Conservation (phyloP, 2,329 filamentous ascomycete genomes). For the Fusarium pseudoanthophilum region DNA sequence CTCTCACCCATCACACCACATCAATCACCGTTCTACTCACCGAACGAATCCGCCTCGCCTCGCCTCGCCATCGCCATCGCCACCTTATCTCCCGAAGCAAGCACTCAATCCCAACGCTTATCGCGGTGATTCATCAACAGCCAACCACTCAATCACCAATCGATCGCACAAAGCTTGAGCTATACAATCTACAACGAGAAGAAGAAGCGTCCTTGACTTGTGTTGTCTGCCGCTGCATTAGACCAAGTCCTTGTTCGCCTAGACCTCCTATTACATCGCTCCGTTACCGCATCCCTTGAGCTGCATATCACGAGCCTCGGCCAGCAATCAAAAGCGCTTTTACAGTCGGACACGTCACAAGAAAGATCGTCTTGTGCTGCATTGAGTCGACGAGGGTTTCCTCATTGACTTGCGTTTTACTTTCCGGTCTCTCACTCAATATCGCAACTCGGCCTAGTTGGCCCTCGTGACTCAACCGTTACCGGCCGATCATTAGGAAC, state of each 20-base stretch:
- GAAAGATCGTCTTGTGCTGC: slow-evolving; percentile 23
- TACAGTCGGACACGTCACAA: slow-evolving; percentile 16
- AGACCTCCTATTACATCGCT: slow-evolving; percentile 25
- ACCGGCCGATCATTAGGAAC: slow-evolving; percentile 39
- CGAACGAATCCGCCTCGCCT: slow-evolving; percentile 42
- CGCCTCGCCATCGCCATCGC: slow-evolving; percentile 42
- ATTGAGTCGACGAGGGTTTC: slow-evolving; percentile 44
- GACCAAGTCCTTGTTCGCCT: slow-evolving; percentile 34
- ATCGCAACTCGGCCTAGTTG: slow-evolving; percentile 29
- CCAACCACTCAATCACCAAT: slow-evolving; percentile 7
- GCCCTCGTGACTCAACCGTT: slow-evolving; percentile 41
- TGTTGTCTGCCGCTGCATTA: slow-evolving; percentile 34
- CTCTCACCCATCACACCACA: neutral
- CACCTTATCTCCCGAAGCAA: slow-evolving; percentile 40
- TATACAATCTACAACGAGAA: slow-evolving; percentile 44
- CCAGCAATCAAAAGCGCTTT: slow-evolving; percentile 24
- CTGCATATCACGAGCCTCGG: slow-evolving; percentile 18
- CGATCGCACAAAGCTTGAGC: slow-evolving; percentile 36
- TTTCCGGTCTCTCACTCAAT: slow-evolving; percentile 14
- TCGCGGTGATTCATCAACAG: slow-evolving; percentile 38
- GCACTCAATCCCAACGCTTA: slow-evolving; percentile 31
- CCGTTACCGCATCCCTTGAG: slow-evolving; percentile 18
- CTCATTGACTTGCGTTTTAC: slow-evolving; percentile 28
- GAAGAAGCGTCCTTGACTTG: slow-evolving; percentile 48
- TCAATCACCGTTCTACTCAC: slow-evolving; percentile 30